Base-by-base conservation (phyloP, 2,329 filamentous ascomycete species). In the Microsporum canis region DNA sequence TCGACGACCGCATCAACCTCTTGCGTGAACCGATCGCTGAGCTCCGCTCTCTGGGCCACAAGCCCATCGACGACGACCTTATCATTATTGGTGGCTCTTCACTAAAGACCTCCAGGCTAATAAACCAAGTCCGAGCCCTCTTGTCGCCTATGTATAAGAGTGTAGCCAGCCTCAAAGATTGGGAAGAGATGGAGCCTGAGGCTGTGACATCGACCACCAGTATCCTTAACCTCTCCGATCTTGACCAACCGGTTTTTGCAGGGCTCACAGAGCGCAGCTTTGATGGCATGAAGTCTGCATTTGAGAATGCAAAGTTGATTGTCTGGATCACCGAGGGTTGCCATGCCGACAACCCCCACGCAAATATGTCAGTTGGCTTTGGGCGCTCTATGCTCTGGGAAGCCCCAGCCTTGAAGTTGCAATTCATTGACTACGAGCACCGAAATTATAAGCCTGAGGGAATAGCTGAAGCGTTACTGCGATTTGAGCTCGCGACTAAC, bases 351-450 rank as follows among this genome's bases (percentile, higher is more conserved):
- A 41, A 10, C 14, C 41, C 41, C 3, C n/a, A 45, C 41, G 2
- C 2, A 3, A 4, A 45, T n/a, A 62, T 62, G 60, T 47, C 27
- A 14, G 23, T 59, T 39, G 61, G 61, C 0, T 55, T 64, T 45
- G 56, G 23, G 2, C 61, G 63, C 3, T 31, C 61, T 1, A 1
- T 63, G 2, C 5, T 6, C 8, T 8, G 17, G 23, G 63, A 64
- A 38, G 3, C 34, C 1, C 39, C 59, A 12, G 17, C 62, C 14
- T n/a, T 64, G 12, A 56, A 43, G 0, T 4, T 60, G 1, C 61
- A 64, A n/a, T 39, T 60, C n/a, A 29, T 64, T 1, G 63, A 64
- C 12, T 14, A 61, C 23, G 23, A 59, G 8, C 5, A 6, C 34
- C 5, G 5, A 36, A 36, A 36, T 10, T 10, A 36, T 36, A n/a